A percentile compares a stretch with the other conserved stretches of the same genome.
These are phyloP conservation scores for Acanthamoeba sp. DNA, from an alignment of 208 protist species.

Conservation along the genomic window DNA sequence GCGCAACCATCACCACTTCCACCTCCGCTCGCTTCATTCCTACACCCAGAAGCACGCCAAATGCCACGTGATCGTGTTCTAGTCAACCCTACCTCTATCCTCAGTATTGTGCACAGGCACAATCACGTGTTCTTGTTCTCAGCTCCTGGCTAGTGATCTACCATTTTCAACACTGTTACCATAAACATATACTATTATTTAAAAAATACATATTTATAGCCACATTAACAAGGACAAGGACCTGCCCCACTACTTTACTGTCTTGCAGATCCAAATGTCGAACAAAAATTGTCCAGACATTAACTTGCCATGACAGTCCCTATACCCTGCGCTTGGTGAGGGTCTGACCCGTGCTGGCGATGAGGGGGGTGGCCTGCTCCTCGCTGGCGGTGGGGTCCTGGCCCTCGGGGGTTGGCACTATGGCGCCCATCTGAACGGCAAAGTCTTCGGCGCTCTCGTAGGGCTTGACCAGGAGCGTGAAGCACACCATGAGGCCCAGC, in stretches of 20 bases:
- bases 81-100: neutral
- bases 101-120: neutral
- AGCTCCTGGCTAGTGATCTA: no score
- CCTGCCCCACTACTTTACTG: no score
- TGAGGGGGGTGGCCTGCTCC: neutral
- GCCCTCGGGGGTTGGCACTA: neutral
- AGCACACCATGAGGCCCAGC: neutral
- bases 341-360: neutral
- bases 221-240: no score
- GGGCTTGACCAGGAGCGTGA: neutral
- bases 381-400: neutral
- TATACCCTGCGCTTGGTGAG: neutral
- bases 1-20: slow-evolving; percentile 22
- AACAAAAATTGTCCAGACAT: no score
- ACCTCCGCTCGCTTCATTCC: slow-evolving; percentile 32
- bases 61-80: slow-evolving; percentile 28
- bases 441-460: slow-evolving; percentile 18
- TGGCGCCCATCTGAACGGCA: neutral
- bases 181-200: no score
- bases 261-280: no score
- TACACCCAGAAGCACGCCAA: neutral
- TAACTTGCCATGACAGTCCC: no score
- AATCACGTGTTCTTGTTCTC: no score
- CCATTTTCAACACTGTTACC: no score
- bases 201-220: neutral